Evolutionary conservation across 805 yeast species (phyloP).

Genomic region (Wickerhamomyces rabaulensis): DNA sequence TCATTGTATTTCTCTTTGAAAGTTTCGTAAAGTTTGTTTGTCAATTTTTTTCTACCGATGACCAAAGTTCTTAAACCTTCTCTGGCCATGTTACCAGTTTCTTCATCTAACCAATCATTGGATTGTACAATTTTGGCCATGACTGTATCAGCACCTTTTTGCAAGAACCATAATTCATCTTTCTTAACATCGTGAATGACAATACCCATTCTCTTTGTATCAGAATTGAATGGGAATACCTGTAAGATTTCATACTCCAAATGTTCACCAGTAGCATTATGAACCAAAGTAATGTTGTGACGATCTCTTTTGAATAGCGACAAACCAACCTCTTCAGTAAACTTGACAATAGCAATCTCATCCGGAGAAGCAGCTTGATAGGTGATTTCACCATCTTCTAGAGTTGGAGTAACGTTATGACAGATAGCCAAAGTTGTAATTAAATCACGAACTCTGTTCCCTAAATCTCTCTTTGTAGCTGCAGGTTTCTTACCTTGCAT

Average conservation of each 20-base stretch:
- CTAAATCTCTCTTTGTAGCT: slow-evolving; percentile 58
- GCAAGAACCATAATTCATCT: slow-evolving; percentile 76
- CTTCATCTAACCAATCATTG: slow-evolving; percentile 97
- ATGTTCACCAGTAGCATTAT: slow-evolving; percentile 47
- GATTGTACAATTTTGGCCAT: slow-evolving; percentile 78
- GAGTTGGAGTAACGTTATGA: slow-evolving; percentile 94
- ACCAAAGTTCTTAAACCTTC: slow-evolving; percentile 96
- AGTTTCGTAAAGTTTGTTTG: slow-evolving; percentile 46
- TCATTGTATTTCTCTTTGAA: slow-evolving; percentile 61
- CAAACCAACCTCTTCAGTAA: slow-evolving; percentile 82
- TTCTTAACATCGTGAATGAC: slow-evolving; percentile 58
- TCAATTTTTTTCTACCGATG: slow-evolving; percentile 76
- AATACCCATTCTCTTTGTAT: slow-evolving; percentile 94
- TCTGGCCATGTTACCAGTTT: slow-evolving; percentile 95
- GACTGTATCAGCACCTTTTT: slow-evolving; percentile 96
- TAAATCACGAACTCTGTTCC: slow-evolving; percentile 72
- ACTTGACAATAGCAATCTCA: slow-evolving; percentile 93
- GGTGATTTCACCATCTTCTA: slow-evolving; percentile 66
- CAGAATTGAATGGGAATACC: slow-evolving; percentile 92
- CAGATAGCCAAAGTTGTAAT: slow-evolving; percentile 85
- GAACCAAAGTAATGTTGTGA: slow-evolving; percentile 60
- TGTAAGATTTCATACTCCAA: slow-evolving; percentile 65
- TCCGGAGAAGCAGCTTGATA: slow-evolving; percentile 99
- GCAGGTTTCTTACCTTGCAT: slow-evolving; percentile 20
- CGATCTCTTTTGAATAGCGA: slow-evolving; percentile 81